Evolutionary conservation across 331 rosid genomes (phyloP), one percentile per base, ranked within the genome.

Genomic region (Cydonia oblonga): DNA sequence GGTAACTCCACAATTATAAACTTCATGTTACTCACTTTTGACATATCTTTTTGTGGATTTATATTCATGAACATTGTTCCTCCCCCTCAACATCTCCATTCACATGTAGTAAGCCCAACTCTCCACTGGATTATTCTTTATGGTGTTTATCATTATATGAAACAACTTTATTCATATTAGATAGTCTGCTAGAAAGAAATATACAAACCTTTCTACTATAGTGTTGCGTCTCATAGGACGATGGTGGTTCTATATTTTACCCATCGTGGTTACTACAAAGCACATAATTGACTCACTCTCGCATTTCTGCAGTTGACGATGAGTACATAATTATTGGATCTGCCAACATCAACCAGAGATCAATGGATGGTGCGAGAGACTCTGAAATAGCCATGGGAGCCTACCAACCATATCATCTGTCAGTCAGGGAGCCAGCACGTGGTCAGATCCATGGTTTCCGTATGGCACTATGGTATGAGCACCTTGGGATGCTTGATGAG

Each of bases 311-410:
- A 93, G 98, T 93, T 71, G 98, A 93, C 52, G 98, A 93, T 3
- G 98, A 93, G 77, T 93, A 93, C 90, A 91, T 93, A 52, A 93
- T 93, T 49, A 30, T 93, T 72, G 98, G 98, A 77, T 93, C 98
- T 58, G 98, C 98, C 81, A 93, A 93, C 89, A 93, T 93, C 84
- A 93, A 93, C 86, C 97, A 93, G 83, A 84, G 98, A 77, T 93
- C 98, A 71, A 93, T 93, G 98, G 97, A 91, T 29, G 97, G 98
- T 46, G 84, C 96, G 5, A 87, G 91, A 81, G 98, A 93, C 83
- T 87, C 98, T 18, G 98, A 93, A 87, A 86, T 93, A 38, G 97
- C 97, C 29, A 93, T 93, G 98, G 98, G 98, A 53, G 98, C 83
- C 28, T 91, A 83, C 84, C 98, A 93, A 71, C 98, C 98, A 19